These are phyloP conservation scores for Chrysanthemum lavandulifolium DNA, from an alignment of 129 eudicot genomes.

Conservation along the genomic window DNA sequence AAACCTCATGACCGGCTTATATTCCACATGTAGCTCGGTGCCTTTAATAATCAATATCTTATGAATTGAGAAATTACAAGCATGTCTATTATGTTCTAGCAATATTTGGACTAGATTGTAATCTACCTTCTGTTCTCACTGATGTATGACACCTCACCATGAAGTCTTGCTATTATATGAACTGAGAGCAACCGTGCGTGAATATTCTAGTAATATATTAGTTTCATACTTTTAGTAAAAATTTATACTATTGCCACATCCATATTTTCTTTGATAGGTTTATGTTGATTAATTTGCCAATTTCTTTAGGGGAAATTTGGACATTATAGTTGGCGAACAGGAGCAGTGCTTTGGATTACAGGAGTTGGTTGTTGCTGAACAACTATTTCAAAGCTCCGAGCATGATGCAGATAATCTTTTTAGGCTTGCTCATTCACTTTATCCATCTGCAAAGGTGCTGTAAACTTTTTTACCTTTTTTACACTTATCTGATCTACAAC, in stretches of 20 bases:
- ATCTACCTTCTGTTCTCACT: constrained; percentile 10
- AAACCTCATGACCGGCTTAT: no score
- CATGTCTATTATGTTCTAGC: constrained; percentile 3
- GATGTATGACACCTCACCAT: background rate
- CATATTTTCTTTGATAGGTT: background rate
- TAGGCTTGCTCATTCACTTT: no score
- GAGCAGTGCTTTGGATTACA: constrained; percentile 65
- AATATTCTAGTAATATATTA: background rate
- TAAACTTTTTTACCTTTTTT: background rate
- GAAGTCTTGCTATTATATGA: no score
- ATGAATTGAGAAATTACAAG: background rate
- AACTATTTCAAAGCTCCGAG: constrained; percentile 78
- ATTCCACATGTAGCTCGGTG: no score
- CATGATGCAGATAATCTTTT: constrained; percentile 65
- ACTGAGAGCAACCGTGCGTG: background rate
- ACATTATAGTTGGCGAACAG: background rate
- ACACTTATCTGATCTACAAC: background rate
- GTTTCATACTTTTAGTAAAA: background rate
- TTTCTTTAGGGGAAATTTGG: constrained; percentile 35
- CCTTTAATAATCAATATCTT: background rate
- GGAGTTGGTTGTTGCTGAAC: constrained; percentile 66
- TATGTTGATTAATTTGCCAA: constrained; percentile 10
- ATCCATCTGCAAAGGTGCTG: no score
- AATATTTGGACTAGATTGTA: background rate
- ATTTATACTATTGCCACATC: background rate